Evolutionary conservation across 1,139 yeast genomes (phyloP).

Genomic region (Pichia cactophila): DNA sequence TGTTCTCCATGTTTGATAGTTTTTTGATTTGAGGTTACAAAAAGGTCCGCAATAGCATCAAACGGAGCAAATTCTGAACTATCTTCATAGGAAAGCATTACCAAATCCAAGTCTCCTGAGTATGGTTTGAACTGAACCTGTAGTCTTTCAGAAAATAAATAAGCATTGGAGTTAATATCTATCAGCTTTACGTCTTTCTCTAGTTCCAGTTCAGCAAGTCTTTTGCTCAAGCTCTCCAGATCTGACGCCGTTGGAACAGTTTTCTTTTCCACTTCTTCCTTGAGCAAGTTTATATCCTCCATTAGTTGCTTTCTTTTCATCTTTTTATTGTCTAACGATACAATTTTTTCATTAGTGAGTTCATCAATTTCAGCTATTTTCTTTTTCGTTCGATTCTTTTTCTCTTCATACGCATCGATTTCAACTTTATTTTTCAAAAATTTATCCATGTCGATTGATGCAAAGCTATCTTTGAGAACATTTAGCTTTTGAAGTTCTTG

Average conservation of each 20-base stretch:
- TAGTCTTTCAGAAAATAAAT: conserved; percentile 1
- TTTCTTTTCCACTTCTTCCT: not conserved
- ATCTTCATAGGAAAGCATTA: not conserved
- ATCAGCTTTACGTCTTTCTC: conserved; percentile 5
- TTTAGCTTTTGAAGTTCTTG: conserved; percentile 9
- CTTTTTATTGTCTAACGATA: conserved; percentile 1
- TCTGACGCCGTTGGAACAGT: conserved; percentile 9
- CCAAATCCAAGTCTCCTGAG: not conserved
- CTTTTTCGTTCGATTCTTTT: not conserved
- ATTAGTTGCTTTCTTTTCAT: conserved; percentile 3
- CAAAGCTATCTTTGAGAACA: conserved; percentile 11
- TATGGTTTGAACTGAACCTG: not conserved
- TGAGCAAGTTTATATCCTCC: conserved; percentile 6
- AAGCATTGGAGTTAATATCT: not conserved
- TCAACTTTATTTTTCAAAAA: conserved; percentile 5
- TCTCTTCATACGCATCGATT: not conserved
- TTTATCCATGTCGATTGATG: conserved; percentile 7
- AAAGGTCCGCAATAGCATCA: conserved; percentile 1
- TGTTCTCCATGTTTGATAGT: not conserved
- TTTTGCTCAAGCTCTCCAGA: conserved; percentile 1
- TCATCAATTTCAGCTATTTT: conserved; percentile 2
- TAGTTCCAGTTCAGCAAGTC: conserved; percentile 6
- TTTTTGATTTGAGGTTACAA: conserved; percentile 1
- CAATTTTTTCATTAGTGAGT: not conserved
- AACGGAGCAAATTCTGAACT: conserved; percentile 8